Evolutionary conservation across 2,329 filamentous ascomycete genomes (phyloP).

Genomic region (Penicillium sp.): DNA sequence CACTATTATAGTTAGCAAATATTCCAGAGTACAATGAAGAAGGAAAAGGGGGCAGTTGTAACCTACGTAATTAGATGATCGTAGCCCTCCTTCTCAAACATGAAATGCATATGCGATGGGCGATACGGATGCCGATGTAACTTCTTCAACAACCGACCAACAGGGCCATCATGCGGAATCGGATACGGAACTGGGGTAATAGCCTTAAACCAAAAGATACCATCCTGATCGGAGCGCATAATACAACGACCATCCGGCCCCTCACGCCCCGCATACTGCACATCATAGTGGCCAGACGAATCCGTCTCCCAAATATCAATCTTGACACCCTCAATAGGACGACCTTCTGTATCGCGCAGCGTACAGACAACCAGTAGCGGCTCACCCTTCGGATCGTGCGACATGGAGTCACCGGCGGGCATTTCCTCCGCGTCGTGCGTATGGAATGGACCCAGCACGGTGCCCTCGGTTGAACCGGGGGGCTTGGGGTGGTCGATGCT

Average conservation of each 20-base stretch:
- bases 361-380: conserved; percentile 75
- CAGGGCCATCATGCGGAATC: conserved; percentile 82
- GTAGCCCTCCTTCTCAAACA: conserved; percentile 80
- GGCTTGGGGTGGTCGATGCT: conserved; percentile 84
- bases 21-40: background rate
- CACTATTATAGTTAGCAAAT: conserved; percentile 50
- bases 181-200: conserved; percentile 85
- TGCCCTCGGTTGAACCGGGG: conserved; percentile 70
- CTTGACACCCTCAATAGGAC: conserved; percentile 67
- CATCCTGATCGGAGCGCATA: conserved; percentile 70
- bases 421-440: conserved; percentile 71
- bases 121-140: conserved; percentile 77
- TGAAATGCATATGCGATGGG: conserved; percentile 83
- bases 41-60: conserved; percentile 1
- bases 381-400: conserved; percentile 70
- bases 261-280: conserved; percentile 69
- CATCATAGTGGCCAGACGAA: conserved; percentile 78
- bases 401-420: conserved; percentile 64
- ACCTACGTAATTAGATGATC: conserved; percentile 83
- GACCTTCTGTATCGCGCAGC: conserved; percentile 66
- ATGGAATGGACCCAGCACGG: conserved; percentile 81
- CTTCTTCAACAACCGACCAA: conserved; percentile 69
- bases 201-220: conserved; percentile 81
- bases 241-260: conserved; percentile 74
- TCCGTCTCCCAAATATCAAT: conserved; percentile 89